These are phyloP conservation scores for Chalciporus sp. DNA, from an alignment of 1,284 basidiomycete species.

Conservation along the genomic window DNA sequence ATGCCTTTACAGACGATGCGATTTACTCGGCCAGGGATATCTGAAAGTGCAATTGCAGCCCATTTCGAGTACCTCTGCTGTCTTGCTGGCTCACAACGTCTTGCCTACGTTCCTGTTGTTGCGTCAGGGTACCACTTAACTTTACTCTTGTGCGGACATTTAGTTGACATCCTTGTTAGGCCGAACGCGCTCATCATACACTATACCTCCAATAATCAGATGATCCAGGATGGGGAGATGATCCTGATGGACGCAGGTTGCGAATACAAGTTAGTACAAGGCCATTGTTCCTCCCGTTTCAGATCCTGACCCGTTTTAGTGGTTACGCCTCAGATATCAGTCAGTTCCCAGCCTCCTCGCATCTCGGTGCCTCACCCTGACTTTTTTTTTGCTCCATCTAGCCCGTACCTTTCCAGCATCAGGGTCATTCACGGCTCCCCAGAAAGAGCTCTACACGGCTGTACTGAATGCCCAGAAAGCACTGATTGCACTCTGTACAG, in stretches of 20 bases:
- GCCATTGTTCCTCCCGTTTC: not conserved
- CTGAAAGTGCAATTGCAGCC: slow-evolving; percentile 78
- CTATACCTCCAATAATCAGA: slow-evolving; percentile 87
- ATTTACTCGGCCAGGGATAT: slow-evolving; percentile 69
- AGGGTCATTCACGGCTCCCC: slow-evolving; percentile 79
- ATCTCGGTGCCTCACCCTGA: slow-evolving; percentile 9
- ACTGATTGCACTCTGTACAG: slow-evolving; percentile 65
- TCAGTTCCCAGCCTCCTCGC: slow-evolving; percentile 37
- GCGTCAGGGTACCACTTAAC: slow-evolving; percentile 74
- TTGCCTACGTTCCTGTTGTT: slow-evolving; percentile 94
- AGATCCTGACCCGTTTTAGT: slow-evolving; percentile 41
- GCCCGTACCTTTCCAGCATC: slow-evolving; percentile 89
- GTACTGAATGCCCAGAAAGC: slow-evolving; percentile 78
- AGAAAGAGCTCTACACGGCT: slow-evolving; percentile 87
- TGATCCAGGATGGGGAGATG: slow-evolving; percentile 73
- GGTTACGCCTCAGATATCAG: slow-evolving; percentile 97
- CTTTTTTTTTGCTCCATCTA: slow-evolving; percentile 28
- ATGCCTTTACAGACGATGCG: slow-evolving; percentile 71
- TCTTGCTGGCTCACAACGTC: slow-evolving; percentile 77
- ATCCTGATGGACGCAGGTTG: slow-evolving; percentile 90
- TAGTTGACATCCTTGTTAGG: slow-evolving; percentile 40
- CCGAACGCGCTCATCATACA: slow-evolving; percentile 89
- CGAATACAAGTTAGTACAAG: slow-evolving; percentile 72
- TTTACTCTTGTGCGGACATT: not conserved
- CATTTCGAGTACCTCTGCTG: slow-evolving; percentile 89